phyloP scores from a whole-genome alignment of 2,329 filamentous ascomycete species.

The Ceratocystis cacaofunesta region DNA sequence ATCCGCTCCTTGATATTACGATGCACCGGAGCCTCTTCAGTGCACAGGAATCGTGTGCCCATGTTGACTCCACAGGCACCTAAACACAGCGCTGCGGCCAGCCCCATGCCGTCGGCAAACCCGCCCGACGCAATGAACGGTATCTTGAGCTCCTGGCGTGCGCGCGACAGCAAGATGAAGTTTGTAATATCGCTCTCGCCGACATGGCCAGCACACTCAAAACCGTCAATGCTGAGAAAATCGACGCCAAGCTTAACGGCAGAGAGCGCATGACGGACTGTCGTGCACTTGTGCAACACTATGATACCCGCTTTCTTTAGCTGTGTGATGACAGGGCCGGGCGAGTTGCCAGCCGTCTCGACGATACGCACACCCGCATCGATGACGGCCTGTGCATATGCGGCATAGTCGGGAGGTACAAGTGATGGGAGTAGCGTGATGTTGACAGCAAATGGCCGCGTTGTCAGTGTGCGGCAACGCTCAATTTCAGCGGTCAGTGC shows the following conservation, averaged over 20 bases:
- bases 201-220: constrained; percentile 88
- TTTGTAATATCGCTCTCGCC: constrained; percentile 80
- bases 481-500: constrained; percentile 88
- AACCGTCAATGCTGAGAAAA: constrained; percentile 92
- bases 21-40: constrained; percentile 83
- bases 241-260: constrained; percentile 91
- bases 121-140: constrained; percentile 95
- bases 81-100: constrained; percentile 78
- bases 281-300: constrained; percentile 94
- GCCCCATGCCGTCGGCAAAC: constrained; percentile 84
- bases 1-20: constrained; percentile 87
- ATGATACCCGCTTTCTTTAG: constrained; percentile 67
- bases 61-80: constrained; percentile 95
- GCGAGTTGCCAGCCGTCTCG: constrained; percentile 79
- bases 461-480: constrained; percentile 65
- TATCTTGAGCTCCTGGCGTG: constrained; percentile 66
- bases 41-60: constrained; percentile 97
- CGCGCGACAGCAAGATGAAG: constrained; percentile 73
- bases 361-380: constrained; percentile 86
- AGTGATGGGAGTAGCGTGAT: constrained; percentile 83
- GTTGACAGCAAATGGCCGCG: constrained; percentile 79
- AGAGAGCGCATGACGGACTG: constrained; percentile 79
- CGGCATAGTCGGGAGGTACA: constrained; percentile 78
- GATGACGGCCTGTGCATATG: constrained; percentile 83
- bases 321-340: constrained; percentile 77